Conservation (phyloP, 306 rosid species). For the Ceratonia siliqua region DNA sequence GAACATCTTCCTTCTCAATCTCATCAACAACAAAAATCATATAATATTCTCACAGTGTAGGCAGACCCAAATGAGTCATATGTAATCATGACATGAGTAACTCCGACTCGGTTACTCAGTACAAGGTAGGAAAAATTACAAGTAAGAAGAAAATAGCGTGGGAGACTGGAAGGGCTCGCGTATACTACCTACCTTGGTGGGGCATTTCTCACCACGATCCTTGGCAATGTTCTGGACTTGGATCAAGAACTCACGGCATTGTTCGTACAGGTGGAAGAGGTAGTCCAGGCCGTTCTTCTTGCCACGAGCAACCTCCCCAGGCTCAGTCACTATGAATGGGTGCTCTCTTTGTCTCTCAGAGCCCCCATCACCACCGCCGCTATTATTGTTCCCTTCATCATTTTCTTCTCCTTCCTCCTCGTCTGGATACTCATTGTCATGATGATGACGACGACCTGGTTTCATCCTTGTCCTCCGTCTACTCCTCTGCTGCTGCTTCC, state of each 20-base stretch:
- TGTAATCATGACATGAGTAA: too few species aligned
- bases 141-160: too few species aligned
- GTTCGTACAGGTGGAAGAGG: slow-evolving; percentile 89
- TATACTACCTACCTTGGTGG: too few species aligned
- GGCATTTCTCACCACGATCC: slow-evolving; percentile 96
- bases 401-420: too few species aligned
- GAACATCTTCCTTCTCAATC: too few species aligned
- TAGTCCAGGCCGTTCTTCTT: slow-evolving; percentile 96
- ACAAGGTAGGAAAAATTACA: too few species aligned
- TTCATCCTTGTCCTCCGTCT: slow-evolving; percentile 35
- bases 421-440: slow-evolving; percentile 33
- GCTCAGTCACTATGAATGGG: slow-evolving; percentile 94
- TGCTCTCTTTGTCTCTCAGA: slow-evolving; percentile 87
- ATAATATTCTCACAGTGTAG: too few species aligned
- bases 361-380: slow-evolving; percentile 30
- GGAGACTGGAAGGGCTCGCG: too few species aligned
- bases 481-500: slow-evolving; percentile 55
- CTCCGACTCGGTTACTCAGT: too few species aligned
- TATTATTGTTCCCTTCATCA: too few species aligned
- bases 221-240: slow-evolving; percentile 89
- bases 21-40: too few species aligned
- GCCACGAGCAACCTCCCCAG: slow-evolving; percentile 99
- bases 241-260: slow-evolving; percentile 82
- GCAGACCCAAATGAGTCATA: too few species aligned
- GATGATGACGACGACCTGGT: neutral